phyloP scores from a whole-genome alignment of 768 basidiomycete species.

The Pleurotus ostreatus region DNA sequence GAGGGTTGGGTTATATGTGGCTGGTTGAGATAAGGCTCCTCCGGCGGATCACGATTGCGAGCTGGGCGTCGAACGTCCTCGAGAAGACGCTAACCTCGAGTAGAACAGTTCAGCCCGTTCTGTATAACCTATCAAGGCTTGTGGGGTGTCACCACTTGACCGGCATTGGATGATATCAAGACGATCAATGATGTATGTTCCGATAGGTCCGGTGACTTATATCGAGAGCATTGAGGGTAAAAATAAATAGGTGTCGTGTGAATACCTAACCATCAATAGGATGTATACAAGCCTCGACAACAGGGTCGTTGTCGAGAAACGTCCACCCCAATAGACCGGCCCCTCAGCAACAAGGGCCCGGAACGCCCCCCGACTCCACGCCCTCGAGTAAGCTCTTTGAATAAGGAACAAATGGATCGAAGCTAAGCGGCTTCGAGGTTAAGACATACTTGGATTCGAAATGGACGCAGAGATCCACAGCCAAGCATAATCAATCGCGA shows the following conservation, averaged over 20 bases:
- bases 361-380: no score
- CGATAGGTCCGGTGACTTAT: slow-evolving; percentile 2
- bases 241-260: slow-evolving; percentile 7
- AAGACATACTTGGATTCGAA: not conserved
- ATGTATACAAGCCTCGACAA: not conserved
- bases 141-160: no score
- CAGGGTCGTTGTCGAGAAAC: slow-evolving; percentile 5
- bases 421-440: not conserved
- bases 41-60: slow-evolving; percentile 1
- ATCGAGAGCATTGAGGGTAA: not conserved
- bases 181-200: not conserved
- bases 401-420: not conserved
- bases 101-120: no score
- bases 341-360: no score
- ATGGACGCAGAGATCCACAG: no score
- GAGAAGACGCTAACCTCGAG: not conserved
- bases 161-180: not conserved
- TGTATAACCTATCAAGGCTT: not conserved
- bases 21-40: slow-evolving; percentile 6
- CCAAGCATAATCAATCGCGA: no score
- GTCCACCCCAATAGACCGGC: no score
- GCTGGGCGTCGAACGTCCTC: not conserved
- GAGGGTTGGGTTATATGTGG: not conserved
- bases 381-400: not conserved
- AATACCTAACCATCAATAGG: not conserved